Conservation (phyloP, 2,329 filamentous ascomycete genomes). For the Myotisia sp. region DNA sequence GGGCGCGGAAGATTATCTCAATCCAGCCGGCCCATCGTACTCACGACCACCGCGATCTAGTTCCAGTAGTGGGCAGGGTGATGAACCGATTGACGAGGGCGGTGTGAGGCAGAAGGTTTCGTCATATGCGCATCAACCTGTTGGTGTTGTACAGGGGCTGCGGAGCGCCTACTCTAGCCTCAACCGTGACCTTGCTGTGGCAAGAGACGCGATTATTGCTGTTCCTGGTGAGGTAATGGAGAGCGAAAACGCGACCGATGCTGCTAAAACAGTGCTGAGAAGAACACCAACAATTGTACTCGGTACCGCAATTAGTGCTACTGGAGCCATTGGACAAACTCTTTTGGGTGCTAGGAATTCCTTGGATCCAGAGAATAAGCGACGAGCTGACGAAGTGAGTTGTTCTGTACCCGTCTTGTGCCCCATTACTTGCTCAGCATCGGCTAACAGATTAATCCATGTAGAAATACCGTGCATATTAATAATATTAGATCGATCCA, state of each 20-base stretch:
- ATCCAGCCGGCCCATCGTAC: slow-evolving; percentile 17
- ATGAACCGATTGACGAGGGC: slow-evolving; percentile 45
- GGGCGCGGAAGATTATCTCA: slow-evolving; percentile 68
- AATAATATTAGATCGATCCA: slow-evolving; percentile 6
- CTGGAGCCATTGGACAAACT: slow-evolving; percentile 75
- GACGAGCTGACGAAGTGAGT: slow-evolving; percentile 80
- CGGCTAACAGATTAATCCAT: slow-evolving; percentile 7
- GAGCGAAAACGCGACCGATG: slow-evolving; percentile 64
- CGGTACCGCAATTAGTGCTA: slow-evolving; percentile 76
- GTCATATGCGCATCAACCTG: slow-evolving; percentile 84
- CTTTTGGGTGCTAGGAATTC: slow-evolving; percentile 85
- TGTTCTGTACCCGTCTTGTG: slow-evolving; percentile 1
- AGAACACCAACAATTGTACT: slow-evolving; percentile 88
- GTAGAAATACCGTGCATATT: slow-evolving; percentile 34
- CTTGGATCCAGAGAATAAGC: slow-evolving; percentile 66
- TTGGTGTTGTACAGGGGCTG: slow-evolving; percentile 74
- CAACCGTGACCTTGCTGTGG: slow-evolving; percentile 71
- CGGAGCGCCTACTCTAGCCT: slow-evolving; percentile 69
- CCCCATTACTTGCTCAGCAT: slow-evolving; percentile 4
- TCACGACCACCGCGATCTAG: slow-evolving; percentile 19
- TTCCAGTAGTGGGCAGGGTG: slow-evolving; percentile 40
- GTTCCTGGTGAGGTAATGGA: slow-evolving; percentile 87
- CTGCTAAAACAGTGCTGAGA: slow-evolving; percentile 61
- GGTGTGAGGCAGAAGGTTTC: slow-evolving; percentile 68
- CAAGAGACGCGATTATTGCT: slow-evolving; percentile 83